phyloP scores from a whole-genome alignment of 768 basidiomycete genomes.

The Fistulinella prunicolor region DNA sequence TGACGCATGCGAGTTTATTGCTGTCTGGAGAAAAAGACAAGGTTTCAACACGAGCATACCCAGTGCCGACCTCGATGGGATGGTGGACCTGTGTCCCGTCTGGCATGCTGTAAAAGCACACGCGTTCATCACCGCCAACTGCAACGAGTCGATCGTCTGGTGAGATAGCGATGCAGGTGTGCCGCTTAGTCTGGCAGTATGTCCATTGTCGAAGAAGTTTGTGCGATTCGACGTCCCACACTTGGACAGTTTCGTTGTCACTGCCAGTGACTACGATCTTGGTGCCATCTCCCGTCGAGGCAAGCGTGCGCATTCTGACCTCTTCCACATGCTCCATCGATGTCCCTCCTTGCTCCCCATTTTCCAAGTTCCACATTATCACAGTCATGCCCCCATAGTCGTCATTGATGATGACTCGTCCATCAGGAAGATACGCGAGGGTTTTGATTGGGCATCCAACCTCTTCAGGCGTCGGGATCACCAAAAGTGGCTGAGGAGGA shows the following conservation, averaged over 20 bases:
- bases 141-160: slow-evolving; percentile 2
- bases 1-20: neutral
- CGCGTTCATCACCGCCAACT: too few relatives aligned
- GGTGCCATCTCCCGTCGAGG: neutral
- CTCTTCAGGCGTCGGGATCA: too few relatives aligned
- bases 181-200: neutral
- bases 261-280: neutral
- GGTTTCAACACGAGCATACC: neutral
- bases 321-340: neutral
- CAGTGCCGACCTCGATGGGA: neutral
- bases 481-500: too few relatives aligned
- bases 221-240: neutral
- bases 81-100: neutral
- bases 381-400: too few relatives aligned
- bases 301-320: neutral
- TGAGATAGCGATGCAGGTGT: neutral
- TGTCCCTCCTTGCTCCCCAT: neutral
- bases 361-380: neutral
- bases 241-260: neutral
- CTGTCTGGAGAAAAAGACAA: neutral
- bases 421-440: slow-evolving; percentile 3
- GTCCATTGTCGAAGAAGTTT: neutral
- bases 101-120: neutral
- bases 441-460: too few relatives aligned
- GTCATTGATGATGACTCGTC: neutral